phyloP scores from a whole-genome alignment of 768 basidiomycete genomes.

The Kwoniella sp. region DNA sequence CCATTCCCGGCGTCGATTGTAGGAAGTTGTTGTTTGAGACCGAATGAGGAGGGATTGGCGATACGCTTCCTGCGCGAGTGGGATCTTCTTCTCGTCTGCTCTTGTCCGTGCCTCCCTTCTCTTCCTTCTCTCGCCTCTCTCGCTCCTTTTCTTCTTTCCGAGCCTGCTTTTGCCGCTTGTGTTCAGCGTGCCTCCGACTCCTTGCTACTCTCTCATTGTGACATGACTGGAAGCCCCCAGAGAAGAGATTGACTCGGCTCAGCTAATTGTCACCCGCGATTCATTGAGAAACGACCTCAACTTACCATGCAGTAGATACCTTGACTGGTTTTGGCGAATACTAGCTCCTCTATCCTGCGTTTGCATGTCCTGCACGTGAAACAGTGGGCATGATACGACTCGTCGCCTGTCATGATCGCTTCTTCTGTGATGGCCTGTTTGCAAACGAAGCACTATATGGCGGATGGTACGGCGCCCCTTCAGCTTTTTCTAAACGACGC shows the following conservation, averaged over 20 bases:
- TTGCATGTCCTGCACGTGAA: constrained; percentile 97
- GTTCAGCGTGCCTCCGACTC: constrained; percentile 83
- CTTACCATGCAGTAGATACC: constrained; percentile 83
- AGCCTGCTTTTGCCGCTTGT: constrained; percentile 68
- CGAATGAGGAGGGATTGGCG: constrained; percentile 19
- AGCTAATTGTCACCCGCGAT: not conserved
- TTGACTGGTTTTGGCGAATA: constrained; percentile 96
- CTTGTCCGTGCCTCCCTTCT: constrained; percentile 28
- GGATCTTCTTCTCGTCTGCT: constrained; percentile 16
- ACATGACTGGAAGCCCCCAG: constrained; percentile 74
- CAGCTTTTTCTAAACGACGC: not conserved
- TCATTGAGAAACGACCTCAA: not conserved
- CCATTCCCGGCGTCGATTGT: constrained; percentile 24
- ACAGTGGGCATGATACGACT: constrained; percentile 97
- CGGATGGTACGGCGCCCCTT: too few relatives aligned
- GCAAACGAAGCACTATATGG: constrained; percentile 79
- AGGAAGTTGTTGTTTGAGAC: constrained; percentile 7
- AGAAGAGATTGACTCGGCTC: too few relatives aligned
- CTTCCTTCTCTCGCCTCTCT: constrained; percentile 44
- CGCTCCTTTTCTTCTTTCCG: constrained; percentile 49
- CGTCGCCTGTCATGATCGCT: constrained; percentile 98
- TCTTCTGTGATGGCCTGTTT: constrained; percentile 93
- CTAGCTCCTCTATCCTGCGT: constrained; percentile 93
- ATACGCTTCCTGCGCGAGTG: constrained; percentile 9
- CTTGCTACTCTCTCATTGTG: constrained; percentile 96